These are phyloP conservation scores for Salicornia ramosissima DNA, from an alignment of 148 eudicot genomes.

Conservation along the genomic window DNA sequence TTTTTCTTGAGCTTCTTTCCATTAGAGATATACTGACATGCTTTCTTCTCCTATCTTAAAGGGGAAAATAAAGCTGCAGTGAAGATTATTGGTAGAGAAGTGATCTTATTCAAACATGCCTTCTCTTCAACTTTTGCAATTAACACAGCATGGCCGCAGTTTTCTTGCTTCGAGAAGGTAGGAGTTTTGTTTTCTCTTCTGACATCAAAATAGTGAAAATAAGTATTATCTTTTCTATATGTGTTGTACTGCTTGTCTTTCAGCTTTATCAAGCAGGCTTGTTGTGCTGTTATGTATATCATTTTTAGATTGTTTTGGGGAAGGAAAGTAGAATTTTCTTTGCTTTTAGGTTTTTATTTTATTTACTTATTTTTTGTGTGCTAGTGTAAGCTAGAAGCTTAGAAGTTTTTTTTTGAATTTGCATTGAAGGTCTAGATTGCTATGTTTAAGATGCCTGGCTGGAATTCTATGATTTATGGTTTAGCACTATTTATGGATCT, in stretches of 20 bases:
- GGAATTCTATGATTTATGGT: background rate
- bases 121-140: slow-evolving; percentile 89
- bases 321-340: background rate
- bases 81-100: slow-evolving; percentile 26
- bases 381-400: background rate
- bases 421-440: background rate
- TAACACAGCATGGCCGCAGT: slow-evolving; percentile 85
- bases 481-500: background rate
- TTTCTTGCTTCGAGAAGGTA: slow-evolving; percentile 83
- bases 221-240: background rate
- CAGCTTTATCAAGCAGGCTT: background rate
- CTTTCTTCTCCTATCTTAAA: slow-evolving; percentile 14
- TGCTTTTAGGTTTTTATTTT: background rate
- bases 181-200: background rate
- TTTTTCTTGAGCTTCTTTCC: no score
- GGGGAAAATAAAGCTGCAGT: slow-evolving; percentile 23
- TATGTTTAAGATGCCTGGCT: background rate
- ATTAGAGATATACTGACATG: slow-evolving; percentile 8
- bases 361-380: background rate
- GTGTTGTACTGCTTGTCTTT: background rate
- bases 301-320: background rate
- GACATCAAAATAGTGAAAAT: no score
- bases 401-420: no score
- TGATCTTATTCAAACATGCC: slow-evolving; percentile 49
- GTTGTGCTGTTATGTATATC: background rate